Base-by-base conservation (phyloP, 345 rosid genomes). In the Aegle marmelos region DNA sequence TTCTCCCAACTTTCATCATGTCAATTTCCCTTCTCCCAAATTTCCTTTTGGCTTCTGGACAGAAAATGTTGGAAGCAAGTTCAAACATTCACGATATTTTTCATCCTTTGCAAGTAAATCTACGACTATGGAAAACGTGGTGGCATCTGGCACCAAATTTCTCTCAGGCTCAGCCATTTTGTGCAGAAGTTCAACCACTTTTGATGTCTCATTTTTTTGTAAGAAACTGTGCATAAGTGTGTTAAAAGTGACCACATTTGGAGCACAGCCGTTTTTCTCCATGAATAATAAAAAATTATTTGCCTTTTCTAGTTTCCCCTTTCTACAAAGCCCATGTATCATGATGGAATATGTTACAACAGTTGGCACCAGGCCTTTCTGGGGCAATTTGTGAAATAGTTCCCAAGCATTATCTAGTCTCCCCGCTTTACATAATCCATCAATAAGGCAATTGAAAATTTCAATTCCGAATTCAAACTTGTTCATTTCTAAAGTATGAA, bases 191-290 rank as follows among this genome's bases (percentile, higher is more conserved):
- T 70, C 62, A 31, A 70, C 28, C 17, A 70, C 62, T 70, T 70
- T 70, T 30, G 19, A 1, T 7, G 61, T 70, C 41, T 70, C 41
- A 30, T 53, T 53, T 21, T 53, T 70, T 31, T 21, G 45, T 4
- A 50, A 21, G 45, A 70, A 53, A 30, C 61, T 19, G 31, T 27
- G 62, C 59, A 70, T 70, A 70, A 70, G 74, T 22, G 74, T 53
- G 56, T 70, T 70, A 21, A 70, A 70, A 16, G 62, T 70, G 41
- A 70, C 39, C 13, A 30, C 58, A 11, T 70, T 70, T 30, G 74
- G 74, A 70, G 62, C 28, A 70, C 74, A 70, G 33, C 60, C 61
- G 34, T 70, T 70, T 70, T 30, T 30, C 25, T 70, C 61, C 74
- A 70, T 70, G 19, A 30, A 37, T 22, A 70, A 53, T 53, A 70